phyloP scores from a whole-genome alignment of 2,329 filamentous ascomycete genomes.

The Penicillium sp. region DNA sequence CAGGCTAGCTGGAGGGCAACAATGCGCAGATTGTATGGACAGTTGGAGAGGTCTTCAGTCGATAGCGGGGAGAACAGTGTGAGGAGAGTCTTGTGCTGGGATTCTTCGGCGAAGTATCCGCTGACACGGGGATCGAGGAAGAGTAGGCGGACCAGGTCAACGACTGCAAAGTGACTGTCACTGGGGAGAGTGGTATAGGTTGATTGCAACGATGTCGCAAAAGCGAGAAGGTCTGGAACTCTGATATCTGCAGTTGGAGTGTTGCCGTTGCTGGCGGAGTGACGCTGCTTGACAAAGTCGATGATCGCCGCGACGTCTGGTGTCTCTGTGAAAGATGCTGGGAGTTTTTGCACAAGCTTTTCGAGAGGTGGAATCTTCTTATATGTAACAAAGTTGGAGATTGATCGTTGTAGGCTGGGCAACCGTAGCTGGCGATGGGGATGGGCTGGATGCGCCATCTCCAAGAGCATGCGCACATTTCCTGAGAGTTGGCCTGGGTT shows the following conservation, averaged over 20 bases:
- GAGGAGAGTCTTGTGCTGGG: constrained; percentile 64
- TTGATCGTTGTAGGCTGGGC: constrained; percentile 68
- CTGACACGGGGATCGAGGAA: constrained; percentile 78
- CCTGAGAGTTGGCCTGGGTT: constrained; percentile 69
- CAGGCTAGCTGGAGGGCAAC: constrained; percentile 83
- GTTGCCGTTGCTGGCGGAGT: constrained; percentile 48
- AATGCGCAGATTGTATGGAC: constrained; percentile 80
- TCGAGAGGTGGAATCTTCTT: constrained; percentile 78
- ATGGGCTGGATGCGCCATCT: constrained; percentile 76
- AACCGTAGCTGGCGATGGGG: constrained; percentile 73
- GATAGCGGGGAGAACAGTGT: constrained; percentile 58
- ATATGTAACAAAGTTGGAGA: constrained; percentile 73
- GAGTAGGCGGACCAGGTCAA: constrained; percentile 82
- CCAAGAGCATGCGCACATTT: constrained; percentile 73
- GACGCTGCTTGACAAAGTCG: constrained; percentile 66
- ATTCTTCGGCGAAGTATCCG: constrained; percentile 80
- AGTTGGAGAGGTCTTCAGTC: constrained; percentile 55
- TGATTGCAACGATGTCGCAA: constrained; percentile 65
- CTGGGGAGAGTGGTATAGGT: constrained; percentile 61
- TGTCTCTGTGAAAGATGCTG: constrained; percentile 58
- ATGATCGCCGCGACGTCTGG: constrained; percentile 67
- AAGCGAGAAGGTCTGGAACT: constrained; percentile 70
- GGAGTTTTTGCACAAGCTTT: constrained; percentile 82
- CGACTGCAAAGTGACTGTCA: constrained; percentile 74
- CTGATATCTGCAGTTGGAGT: constrained; percentile 67